These are phyloP conservation scores for Karstenula rhodostoma DNA, from an alignment of 2,329 filamentous ascomycete species.

Conservation along the genomic window DNA sequence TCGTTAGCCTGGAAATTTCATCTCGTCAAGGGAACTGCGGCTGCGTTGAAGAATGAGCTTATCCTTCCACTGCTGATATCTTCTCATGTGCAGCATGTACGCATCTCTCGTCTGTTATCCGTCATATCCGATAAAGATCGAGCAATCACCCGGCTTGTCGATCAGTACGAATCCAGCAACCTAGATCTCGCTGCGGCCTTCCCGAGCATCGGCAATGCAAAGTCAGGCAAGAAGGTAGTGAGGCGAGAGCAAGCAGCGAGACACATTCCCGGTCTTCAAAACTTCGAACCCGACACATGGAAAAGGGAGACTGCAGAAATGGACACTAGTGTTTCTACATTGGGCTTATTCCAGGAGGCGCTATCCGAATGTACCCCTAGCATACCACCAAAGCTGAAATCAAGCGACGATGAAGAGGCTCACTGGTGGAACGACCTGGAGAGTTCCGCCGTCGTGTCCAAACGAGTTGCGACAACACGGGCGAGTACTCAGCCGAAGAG, in stretches of 20 bases:
- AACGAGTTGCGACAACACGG: conserved; percentile 22
- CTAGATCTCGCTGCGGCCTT: conserved; percentile 66
- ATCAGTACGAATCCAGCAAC: conserved; percentile 64
- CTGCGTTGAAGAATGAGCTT: conserved; percentile 58
- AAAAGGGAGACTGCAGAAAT: conserved; percentile 36
- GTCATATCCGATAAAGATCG: conserved; percentile 66
- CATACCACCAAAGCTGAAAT: conserved; percentile 36
- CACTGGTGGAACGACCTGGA: conserved; percentile 36
- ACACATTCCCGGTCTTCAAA: conserved; percentile 62
- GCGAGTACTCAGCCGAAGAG: conserved; percentile 12
- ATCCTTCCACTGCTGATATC: conserved; percentile 62
- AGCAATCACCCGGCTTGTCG: conserved; percentile 64
- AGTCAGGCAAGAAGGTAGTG: conserved; percentile 53
- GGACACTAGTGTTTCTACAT: conserved; percentile 34
- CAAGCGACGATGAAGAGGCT: conserved; percentile 22
- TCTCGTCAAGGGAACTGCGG: conserved; percentile 55
- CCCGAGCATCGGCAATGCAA: conserved; percentile 60
- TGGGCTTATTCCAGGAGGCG: conserved; percentile 46
- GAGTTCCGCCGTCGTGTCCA: conserved; percentile 18
- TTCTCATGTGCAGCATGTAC: conserved; percentile 56
- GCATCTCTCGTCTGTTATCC: conserved; percentile 59
- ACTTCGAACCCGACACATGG: conserved; percentile 62
- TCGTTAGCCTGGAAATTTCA: conserved; percentile 72
- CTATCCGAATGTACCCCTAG: conserved; percentile 36
- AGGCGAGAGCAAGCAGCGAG: conserved; percentile 61